Conservation (phyloP, 805 yeast species). For the Alloascoidea hylecoeti region DNA sequence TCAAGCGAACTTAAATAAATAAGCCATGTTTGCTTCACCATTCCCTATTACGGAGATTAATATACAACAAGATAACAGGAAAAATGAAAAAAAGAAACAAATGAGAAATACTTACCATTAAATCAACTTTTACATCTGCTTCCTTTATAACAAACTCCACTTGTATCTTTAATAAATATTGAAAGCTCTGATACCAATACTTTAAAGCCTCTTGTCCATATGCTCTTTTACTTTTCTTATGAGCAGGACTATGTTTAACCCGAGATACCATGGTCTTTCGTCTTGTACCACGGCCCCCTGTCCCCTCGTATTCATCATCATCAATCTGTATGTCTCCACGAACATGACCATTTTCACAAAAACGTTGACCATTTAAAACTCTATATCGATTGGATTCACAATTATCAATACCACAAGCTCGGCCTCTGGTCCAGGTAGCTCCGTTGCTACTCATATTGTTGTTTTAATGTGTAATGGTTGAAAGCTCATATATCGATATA, state of each 20-base stretch:
- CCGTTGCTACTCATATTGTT: no score
- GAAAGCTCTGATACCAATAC: constrained; percentile 31
- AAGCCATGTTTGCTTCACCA: neutral
- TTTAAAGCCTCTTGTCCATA: constrained; percentile 31
- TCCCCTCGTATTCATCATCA: constrained; percentile 63
- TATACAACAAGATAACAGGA: neutral
- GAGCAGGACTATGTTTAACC: constrained; percentile 15
- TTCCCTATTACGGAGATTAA: neutral
- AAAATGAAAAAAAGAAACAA: constrained; percentile 4
- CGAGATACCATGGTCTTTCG: constrained; percentile 15
- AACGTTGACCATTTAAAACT: constrained; percentile 58
- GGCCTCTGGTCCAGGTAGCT: constrained; percentile 47
- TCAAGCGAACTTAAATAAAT: neutral
- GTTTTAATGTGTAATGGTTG: no score
- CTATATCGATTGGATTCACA: constrained; percentile 73
- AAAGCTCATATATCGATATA: no score
- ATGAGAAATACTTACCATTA: constrained; percentile 5
- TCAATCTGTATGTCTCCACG: constrained; percentile 65
- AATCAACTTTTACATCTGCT: constrained; percentile 7
- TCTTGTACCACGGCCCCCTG: constrained; percentile 29
- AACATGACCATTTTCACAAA: constrained; percentile 88
- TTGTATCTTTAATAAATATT: constrained; percentile 35
- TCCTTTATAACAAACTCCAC: constrained; percentile 22
- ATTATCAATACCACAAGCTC: constrained; percentile 80
- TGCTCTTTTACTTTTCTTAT: constrained; percentile 15